phyloP scores from a whole-genome alignment of 2,329 filamentous ascomycete genomes.

The Colletotrichum paranaense region DNA sequence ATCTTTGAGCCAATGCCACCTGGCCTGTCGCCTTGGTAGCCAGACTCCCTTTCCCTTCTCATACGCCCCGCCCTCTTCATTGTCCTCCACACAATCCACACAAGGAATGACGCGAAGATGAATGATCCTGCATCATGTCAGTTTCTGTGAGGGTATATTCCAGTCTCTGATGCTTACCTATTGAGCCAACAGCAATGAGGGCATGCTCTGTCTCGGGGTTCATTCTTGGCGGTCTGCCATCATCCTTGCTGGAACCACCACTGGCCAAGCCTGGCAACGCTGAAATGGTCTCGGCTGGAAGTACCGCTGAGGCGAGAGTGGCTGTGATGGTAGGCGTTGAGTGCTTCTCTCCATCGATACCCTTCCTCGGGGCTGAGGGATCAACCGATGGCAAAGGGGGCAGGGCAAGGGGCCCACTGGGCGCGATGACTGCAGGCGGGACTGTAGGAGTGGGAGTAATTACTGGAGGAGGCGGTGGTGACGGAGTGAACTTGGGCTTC shows the following conservation, averaged over 20 bases:
- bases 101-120: conserved; percentile 56
- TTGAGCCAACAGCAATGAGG: conserved; percentile 48
- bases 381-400: conserved; percentile 27
- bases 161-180: conserved; percentile 41
- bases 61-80: conserved; percentile 50
- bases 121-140: conserved; percentile 51
- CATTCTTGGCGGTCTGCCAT: conserved; percentile 34
- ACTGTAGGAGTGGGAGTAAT: neutral
- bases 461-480: neutral
- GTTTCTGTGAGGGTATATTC: neutral
- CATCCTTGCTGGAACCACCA: conserved; percentile 7
- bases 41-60: conserved; percentile 39
- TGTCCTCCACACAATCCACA: conserved; percentile 58
- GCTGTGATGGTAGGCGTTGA: conserved; percentile 26
- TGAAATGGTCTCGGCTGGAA: conserved; percentile 26
- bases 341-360: conserved; percentile 12
- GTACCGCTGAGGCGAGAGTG: conserved; percentile 23
- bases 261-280: conserved; percentile 28
- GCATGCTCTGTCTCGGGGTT: conserved; percentile 45
- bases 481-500: conserved; percentile 3
- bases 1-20: conserved; percentile 45
- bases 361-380: conserved; percentile 30
- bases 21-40: conserved; percentile 38
- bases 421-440: neutral
- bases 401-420: neutral